Conservation (phyloP, 1,139 yeast genomes). For the Arxiozyma telluris region DNA sequence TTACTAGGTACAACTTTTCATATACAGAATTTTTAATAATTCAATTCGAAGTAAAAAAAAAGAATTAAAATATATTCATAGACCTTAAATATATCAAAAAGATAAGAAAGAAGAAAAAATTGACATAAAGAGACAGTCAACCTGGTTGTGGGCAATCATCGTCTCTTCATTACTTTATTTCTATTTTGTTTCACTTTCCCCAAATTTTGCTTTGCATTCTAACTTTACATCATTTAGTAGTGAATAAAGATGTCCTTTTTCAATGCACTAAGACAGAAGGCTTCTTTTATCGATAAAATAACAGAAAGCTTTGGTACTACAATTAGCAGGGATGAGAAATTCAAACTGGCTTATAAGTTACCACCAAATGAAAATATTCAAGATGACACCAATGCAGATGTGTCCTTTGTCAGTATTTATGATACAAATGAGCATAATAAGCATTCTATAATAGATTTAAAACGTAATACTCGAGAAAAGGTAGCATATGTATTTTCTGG, state of each 20-base stretch:
- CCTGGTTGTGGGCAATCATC: too few relatives aligned
- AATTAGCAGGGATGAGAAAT: slow-evolving; percentile 53
- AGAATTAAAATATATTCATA: neutral
- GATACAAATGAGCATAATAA: slow-evolving; percentile 12
- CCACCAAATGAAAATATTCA: slow-evolving; percentile 64
- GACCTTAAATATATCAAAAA: neutral
- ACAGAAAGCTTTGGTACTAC: slow-evolving; percentile 25
- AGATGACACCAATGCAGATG: slow-evolving; percentile 62
- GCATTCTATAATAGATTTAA: slow-evolving; percentile 2
- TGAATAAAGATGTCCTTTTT: slow-evolving; percentile 41
- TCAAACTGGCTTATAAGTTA: slow-evolving; percentile 55
- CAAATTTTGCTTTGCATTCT: too few relatives aligned
- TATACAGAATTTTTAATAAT: neutral
- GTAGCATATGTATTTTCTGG: slow-evolving; percentile 42
- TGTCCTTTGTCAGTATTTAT: slow-evolving; percentile 43
- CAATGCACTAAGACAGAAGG: slow-evolving; percentile 41
- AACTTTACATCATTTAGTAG: neutral
- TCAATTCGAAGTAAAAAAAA: too few relatives aligned
- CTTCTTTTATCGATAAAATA: slow-evolving; percentile 38
- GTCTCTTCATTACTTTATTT: too few relatives aligned
- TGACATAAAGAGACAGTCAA: too few relatives aligned
- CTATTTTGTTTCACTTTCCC: too few relatives aligned
- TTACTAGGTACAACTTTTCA: neutral
- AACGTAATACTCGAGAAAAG: slow-evolving; percentile 7
- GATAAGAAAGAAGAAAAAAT: neutral